Conservation (phyloP, 495 filamentous ascomycete genomes). For the Penicillium dipodomyicola region DNA sequence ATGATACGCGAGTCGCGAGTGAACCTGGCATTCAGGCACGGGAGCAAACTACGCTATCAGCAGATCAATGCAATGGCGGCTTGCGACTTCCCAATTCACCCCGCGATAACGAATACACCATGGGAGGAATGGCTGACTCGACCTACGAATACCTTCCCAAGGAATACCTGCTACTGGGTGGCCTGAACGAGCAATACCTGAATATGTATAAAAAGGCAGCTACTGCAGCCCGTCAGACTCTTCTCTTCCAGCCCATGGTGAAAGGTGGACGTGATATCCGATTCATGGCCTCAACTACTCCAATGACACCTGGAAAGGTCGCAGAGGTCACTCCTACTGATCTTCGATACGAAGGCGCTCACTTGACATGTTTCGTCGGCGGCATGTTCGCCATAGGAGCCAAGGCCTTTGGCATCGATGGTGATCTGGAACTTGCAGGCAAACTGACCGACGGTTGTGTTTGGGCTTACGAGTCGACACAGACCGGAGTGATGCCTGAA, state of each 20-base stretch:
- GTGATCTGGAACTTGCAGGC: constrained; percentile 76
- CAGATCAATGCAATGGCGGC: constrained; percentile 31
- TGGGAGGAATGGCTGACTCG: constrained; percentile 86
- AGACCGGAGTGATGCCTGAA: constrained; percentile 91
- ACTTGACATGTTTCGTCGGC: constrained; percentile 87
- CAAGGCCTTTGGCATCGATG: constrained; percentile 75
- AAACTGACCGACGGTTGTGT: constrained; percentile 90
- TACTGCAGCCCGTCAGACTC: constrained; percentile 66
- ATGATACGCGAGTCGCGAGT: constrained; percentile 16
- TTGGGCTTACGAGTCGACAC: constrained; percentile 83
- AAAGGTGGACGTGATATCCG: constrained; percentile 70
- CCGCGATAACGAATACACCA: constrained; percentile 53
- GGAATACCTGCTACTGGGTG: constrained; percentile 71
- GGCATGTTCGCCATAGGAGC: constrained; percentile 92
- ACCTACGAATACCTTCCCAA: constrained; percentile 96
- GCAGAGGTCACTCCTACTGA: constrained; percentile 14
- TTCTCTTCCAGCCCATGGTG: constrained; percentile 85
- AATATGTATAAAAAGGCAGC: constrained; percentile 74
- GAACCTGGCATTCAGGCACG: background rate
- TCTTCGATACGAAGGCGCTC: constrained; percentile 61
- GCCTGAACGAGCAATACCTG: constrained; percentile 74
- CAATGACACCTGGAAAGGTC: constrained; percentile 26
- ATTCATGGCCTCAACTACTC: constrained; percentile 60
- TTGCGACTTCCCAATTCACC: constrained; percentile 24
- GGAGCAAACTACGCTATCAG: background rate